Percentiles rank a stretch among this genome's conserved stretches.
Evolutionary conservation across 2,329 filamentous ascomycete genomes (phyloP).

Genomic region (Arthroderma uncinatum): DNA sequence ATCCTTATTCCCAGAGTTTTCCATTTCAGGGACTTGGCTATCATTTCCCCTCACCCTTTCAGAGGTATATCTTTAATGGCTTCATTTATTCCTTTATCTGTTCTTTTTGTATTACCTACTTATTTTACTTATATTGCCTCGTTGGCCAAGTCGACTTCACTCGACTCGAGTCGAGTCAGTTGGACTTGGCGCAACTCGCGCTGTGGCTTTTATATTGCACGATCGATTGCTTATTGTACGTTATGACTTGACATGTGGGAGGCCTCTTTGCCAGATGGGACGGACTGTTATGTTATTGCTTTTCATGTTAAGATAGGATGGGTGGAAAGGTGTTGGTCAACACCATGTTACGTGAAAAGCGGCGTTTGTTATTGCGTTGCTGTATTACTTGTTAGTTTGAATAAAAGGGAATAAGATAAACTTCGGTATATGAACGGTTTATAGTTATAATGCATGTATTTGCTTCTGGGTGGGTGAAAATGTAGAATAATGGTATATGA

Average conservation of each 20-base stretch:
- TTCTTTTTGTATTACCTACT: background rate
- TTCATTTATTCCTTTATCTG: background rate
- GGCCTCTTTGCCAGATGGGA: background rate
- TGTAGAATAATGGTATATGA: no score
- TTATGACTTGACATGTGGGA: background rate
- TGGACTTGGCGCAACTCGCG: background rate
- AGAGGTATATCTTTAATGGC: no score
- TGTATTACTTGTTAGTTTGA: no score
- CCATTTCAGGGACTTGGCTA: background rate
- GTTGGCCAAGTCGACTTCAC: background rate
- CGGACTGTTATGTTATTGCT: background rate
- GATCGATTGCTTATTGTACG: background rate
- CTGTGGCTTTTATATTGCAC: background rate
- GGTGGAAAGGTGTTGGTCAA: background rate
- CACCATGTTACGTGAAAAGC: no score
- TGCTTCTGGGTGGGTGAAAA: background rate
- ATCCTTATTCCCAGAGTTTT: no score
- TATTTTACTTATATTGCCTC: background rate
- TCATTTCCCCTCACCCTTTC: background rate
- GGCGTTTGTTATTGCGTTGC: no score
- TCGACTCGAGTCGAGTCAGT: background rate
- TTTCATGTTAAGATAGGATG: slow-evolving; percentile 1
- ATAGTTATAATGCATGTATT: background rate
- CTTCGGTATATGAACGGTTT: no score
- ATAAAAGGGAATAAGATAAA: no score